Conservation (phyloP, 139 green algal species). For the Auxenochlorella pyrenoidosa region DNA sequence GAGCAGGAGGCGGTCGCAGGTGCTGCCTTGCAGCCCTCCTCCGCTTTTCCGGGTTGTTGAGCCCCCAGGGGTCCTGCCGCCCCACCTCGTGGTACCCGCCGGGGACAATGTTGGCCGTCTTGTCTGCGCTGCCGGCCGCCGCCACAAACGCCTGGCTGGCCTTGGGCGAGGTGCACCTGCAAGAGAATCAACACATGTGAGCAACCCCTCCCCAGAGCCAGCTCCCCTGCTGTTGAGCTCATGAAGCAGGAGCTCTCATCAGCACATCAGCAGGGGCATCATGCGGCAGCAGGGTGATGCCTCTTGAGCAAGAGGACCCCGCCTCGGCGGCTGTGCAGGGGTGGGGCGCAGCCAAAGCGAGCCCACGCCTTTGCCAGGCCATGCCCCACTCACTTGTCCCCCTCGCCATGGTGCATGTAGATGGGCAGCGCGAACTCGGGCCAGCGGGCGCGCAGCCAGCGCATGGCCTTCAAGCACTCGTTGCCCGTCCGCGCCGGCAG, state of each 20-base stretch:
- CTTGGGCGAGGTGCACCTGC: conserved; percentile 32
- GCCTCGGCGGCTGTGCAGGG: too few relatives aligned
- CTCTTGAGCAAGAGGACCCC: not conserved
- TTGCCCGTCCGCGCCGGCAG: conserved; percentile 64
- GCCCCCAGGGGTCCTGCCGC: not conserved
- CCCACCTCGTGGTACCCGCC: conserved; percentile 64
- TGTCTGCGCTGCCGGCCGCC: conserved; percentile 18
- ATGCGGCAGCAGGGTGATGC: not conserved
- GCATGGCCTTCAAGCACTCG: conserved; percentile 56
- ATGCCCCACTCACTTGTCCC: conserved; percentile 52
- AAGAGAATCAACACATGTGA: not conserved
- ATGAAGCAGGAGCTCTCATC: too few relatives aligned
- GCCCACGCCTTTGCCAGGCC: too few relatives aligned
- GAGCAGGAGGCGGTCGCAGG: too few relatives aligned
- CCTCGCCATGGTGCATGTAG: conserved; percentile 56
- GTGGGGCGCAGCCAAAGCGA: too few relatives aligned
- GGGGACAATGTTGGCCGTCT: conserved; percentile 20
- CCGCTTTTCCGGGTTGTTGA: too few relatives aligned
- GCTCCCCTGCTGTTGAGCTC: too few relatives aligned
- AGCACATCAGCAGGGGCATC: too few relatives aligned
- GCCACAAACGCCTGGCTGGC: conserved; percentile 31
- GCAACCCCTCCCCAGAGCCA: too few relatives aligned
- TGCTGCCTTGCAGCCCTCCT: too few relatives aligned
- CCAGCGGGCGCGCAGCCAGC: conserved; percentile 20
- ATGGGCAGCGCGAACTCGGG: conserved; percentile 53